phyloP scores from a whole-genome alignment of 108 stramenopile species.

The Discostella stelligeroides region DNA sequence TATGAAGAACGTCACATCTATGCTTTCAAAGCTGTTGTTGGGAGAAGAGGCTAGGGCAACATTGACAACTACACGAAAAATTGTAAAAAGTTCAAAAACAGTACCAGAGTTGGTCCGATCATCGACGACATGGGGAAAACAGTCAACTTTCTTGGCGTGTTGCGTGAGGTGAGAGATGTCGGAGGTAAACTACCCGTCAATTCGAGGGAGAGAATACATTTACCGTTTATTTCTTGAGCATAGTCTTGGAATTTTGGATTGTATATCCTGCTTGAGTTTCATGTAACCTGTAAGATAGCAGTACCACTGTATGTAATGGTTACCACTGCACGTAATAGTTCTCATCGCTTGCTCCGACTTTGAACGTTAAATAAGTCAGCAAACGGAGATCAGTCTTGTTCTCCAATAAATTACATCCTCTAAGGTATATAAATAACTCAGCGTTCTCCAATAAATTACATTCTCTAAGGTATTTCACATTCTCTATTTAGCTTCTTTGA shows the following conservation, averaged over 20 bases:
- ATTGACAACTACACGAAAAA: slow-evolving; percentile 73
- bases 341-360: too few species aligned
- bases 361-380: too few species aligned
- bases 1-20: slow-evolving; percentile 45
- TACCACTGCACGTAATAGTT: too few species aligned
- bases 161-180: slow-evolving; percentile 58
- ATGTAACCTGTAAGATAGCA: too few species aligned
- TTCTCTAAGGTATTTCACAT: too few species aligned
- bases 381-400: too few species aligned
- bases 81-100: slow-evolving; percentile 69
- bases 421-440: too few species aligned
- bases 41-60: slow-evolving; percentile 73
- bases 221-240: slow-evolving; percentile 24
- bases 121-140: slow-evolving; percentile 55
- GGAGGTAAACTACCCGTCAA: neutral
- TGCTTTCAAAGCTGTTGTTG: slow-evolving; percentile 54
- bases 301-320: too few species aligned
- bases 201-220: neutral
- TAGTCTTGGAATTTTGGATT: neutral
- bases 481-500: too few species aligned
- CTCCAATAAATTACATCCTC: too few species aligned
- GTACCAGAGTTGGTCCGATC: slow-evolving; percentile 67
- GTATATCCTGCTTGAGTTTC: too few species aligned
- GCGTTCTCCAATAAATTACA: too few species aligned
- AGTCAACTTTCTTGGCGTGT: slow-evolving; percentile 75